Evolutionary conservation across 106 monocot species (phyloP).

Genomic region (Posidonia australis): DNA sequence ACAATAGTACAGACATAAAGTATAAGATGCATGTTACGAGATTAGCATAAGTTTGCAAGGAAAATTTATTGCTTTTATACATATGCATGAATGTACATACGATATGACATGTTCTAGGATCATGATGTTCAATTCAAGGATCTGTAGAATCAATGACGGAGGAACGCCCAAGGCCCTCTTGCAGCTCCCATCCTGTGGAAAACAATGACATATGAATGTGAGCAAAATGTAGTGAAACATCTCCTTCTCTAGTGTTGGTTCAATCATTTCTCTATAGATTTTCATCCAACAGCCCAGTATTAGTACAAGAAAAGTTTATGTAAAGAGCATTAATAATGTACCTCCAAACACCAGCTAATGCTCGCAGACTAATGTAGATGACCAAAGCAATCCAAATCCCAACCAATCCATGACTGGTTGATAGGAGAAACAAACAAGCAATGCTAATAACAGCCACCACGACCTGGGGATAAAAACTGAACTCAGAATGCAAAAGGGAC

Average conservation of each 20-base stretch:
- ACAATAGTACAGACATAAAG: too few species aligned
- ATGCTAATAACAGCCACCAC: conserved; percentile 69
- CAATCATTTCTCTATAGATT: not conserved
- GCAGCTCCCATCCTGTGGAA: conserved; percentile 51
- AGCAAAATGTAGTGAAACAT: not conserved
- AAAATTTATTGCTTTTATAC: too few species aligned
- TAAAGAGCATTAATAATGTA: conserved; percentile 9
- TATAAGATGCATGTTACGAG: too few species aligned
- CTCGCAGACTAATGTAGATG: conserved; percentile 74
- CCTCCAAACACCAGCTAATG: conserved; percentile 81
- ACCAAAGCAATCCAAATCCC: conserved; percentile 80
- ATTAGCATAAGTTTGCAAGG: too few species aligned
- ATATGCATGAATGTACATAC: too few species aligned
- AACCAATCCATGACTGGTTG: conserved; percentile 48
- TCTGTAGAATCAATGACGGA: conserved; percentile 2
- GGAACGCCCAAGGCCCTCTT: conserved; percentile 56
- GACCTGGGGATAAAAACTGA: conserved; percentile 31
- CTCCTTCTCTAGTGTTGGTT: not conserved
- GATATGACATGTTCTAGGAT: too few species aligned
- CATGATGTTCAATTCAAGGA: too few species aligned
- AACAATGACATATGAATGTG: not conserved
- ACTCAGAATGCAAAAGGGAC: not conserved
- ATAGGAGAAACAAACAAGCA: conserved; percentile 41
- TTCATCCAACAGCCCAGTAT: not conserved
- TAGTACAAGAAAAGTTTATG: not conserved